Percentiles rank a stretch among this genome's conserved stretches.
These are phyloP conservation scores for Gaeumannomyces tritici DNA, from an alignment of 2,329 filamentous ascomycete genomes.

Conservation along the genomic window DNA sequence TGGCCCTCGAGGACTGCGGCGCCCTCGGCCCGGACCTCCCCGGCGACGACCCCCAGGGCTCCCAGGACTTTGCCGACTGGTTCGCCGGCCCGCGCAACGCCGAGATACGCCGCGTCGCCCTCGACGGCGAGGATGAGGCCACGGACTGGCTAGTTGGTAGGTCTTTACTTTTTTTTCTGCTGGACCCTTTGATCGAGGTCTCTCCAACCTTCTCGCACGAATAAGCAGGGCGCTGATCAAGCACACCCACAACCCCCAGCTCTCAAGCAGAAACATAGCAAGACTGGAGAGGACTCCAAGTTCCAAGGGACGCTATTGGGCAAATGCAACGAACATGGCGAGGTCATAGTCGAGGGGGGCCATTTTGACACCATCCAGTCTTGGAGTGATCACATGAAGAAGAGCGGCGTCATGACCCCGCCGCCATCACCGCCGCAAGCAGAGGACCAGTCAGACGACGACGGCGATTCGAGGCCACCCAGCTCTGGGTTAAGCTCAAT, in stretches of 20 bases:
- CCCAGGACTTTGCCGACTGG: conserved; percentile 74
- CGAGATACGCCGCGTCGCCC: conserved; percentile 74
- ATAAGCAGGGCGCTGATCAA: background rate
- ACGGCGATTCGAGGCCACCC: conserved; percentile 31
- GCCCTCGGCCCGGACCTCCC: conserved; percentile 60
- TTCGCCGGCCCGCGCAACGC: conserved; percentile 62
- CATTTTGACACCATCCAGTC: conserved; percentile 55
- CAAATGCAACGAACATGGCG: conserved; percentile 58
- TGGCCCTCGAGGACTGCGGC: conserved; percentile 76
- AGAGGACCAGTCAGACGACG: conserved; percentile 12
- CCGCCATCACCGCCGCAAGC: conserved; percentile 7
- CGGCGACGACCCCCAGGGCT: conserved; percentile 68
- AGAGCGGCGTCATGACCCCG: conserved; percentile 9
- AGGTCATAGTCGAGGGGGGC: conserved; percentile 72
- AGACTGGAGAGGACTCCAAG: conserved; percentile 76
- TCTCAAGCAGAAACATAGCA: conserved; percentile 87
- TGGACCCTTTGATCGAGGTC: background rate
- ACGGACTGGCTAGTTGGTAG: conserved; percentile 62
- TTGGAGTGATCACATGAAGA: conserved; percentile 43
- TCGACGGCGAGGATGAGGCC: conserved; percentile 54
- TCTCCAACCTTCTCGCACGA: background rate
- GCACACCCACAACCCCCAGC: conserved; percentile 30
- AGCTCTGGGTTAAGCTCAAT: conserved; percentile 51
- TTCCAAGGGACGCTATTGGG: conserved; percentile 81
- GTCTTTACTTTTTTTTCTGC: conserved; percentile 13